Evolutionary conservation across 108 stramenopile genomes (phyloP).

Genomic region (Discostella stelligeroides): DNA sequence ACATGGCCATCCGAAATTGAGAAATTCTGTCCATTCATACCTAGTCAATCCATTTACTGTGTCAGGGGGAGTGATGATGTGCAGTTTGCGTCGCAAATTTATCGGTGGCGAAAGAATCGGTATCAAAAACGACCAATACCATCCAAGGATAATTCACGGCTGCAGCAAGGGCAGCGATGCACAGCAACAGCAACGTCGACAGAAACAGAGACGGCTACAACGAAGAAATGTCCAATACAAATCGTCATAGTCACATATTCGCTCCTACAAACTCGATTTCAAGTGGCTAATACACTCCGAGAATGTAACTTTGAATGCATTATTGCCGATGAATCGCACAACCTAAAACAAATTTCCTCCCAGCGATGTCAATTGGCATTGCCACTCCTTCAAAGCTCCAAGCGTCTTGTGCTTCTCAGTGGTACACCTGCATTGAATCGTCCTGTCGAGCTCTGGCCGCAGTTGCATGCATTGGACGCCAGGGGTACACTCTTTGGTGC

Average conservation of each 20-base stretch:
- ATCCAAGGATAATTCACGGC: too few species aligned
- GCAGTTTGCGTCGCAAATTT: slow-evolving; percentile 47
- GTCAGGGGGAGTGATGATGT: slow-evolving; percentile 64
- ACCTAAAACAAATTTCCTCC: slow-evolving; percentile 72
- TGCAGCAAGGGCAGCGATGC: too few species aligned
- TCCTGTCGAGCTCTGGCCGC: slow-evolving; percentile 89
- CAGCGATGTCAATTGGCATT: slow-evolving; percentile 80
- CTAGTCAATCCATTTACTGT: slow-evolving; percentile 53
- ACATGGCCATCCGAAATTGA: slow-evolving; percentile 94
- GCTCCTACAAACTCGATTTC: slow-evolving; percentile 60
- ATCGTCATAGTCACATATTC: slow-evolving; percentile 77
- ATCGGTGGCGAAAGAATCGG: slow-evolving; percentile 30
- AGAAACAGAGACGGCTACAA: too few species aligned
- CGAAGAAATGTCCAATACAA: slow-evolving; percentile 34
- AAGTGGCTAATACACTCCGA: slow-evolving; percentile 41
- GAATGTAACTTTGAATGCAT: slow-evolving; percentile 68
- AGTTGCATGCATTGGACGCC: slow-evolving; percentile 73
- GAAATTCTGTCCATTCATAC: slow-evolving; percentile 71
- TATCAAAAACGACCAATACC: too few species aligned
- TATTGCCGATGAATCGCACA: slow-evolving; percentile 92
- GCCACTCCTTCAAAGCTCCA: slow-evolving; percentile 70
- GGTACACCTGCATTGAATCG: slow-evolving; percentile 92
- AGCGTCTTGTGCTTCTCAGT: slow-evolving; percentile 73
- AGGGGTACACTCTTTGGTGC: slow-evolving; percentile 58
- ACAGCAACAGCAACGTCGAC: too few species aligned